Evolutionary conservation across 305 asterid species (phyloP).

Genomic region (Plantago coronopus): DNA sequence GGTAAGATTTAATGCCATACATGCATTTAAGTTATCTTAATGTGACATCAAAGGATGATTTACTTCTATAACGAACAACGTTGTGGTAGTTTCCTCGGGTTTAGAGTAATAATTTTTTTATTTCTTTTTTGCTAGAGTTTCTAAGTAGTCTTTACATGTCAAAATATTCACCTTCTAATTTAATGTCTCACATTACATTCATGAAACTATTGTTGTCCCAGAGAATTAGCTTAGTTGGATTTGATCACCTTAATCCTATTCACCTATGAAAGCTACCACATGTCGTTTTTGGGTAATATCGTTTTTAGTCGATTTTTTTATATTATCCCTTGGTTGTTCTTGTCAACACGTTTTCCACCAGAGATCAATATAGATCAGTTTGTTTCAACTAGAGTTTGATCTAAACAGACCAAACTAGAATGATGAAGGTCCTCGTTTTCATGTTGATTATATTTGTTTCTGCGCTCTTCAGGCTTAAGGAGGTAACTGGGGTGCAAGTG

Average conservation of each 20-base stretch:
- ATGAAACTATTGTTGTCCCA: too few species aligned
- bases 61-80: not conserved
- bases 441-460: too few species aligned
- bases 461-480: too few species aligned
- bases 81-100: not conserved
- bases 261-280: slow-evolving; percentile 34
- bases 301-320: slow-evolving; percentile 8
- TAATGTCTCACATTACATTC: too few species aligned
- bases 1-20: slow-evolving; percentile 40
- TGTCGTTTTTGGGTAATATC: slow-evolving; percentile 39
- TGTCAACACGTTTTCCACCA: too few species aligned
- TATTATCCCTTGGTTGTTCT: too few species aligned
- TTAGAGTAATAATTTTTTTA: not conserved
- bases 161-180: not conserved
- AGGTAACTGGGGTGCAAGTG: too few species aligned
- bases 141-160: not conserved
- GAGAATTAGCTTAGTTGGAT: too few species aligned
- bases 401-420: too few species aligned
- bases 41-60: not conserved
- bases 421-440: too few species aligned
- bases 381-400: too few species aligned
- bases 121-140: not conserved
- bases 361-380: too few species aligned
- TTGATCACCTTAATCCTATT: not conserved
- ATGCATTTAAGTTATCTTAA: slow-evolving; percentile 2